Conservation (phyloP, 176 grass and related monocot species). For the Bonia amplexicaulis region DNA sequence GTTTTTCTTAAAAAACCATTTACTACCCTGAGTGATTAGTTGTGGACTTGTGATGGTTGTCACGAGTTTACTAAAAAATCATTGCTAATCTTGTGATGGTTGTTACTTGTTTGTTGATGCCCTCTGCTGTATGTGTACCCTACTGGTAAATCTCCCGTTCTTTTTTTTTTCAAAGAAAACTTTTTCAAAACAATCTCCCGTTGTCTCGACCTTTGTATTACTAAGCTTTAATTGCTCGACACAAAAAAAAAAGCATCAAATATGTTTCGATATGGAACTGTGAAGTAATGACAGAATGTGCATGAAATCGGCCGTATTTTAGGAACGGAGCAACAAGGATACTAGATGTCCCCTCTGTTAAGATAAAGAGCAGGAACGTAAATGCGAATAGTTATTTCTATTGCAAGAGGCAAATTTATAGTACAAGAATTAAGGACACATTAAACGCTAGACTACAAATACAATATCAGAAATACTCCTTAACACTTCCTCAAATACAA, state of each 20-base stretch:
- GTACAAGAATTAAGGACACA: too few relatives aligned
- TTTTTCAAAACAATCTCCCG: too few relatives aligned
- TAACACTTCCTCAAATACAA: too few relatives aligned
- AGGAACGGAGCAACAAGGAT: not conserved
- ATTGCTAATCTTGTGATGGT: not conserved
- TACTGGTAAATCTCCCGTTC: not conserved
- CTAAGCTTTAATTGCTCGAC: too few relatives aligned
- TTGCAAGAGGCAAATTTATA: too few relatives aligned
- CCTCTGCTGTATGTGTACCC: not conserved
- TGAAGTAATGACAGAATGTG: not conserved
- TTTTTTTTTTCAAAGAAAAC: too few relatives aligned
- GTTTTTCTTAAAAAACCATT: not conserved
- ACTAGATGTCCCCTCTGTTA: not conserved
- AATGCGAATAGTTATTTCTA: too few relatives aligned
- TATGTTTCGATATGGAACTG: too few relatives aligned
- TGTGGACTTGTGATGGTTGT: not conserved
- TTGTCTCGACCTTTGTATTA: not conserved
- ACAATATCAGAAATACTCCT: too few relatives aligned
- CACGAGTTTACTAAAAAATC: not conserved
- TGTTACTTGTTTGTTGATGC: not conserved
- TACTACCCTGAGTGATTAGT: not conserved
- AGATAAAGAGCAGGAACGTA: too few relatives aligned
- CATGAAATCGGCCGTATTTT: not conserved
- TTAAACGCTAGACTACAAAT: too few relatives aligned
- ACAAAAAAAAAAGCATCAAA: not conserved